These are phyloP conservation scores for Mortierella sp. DNA, from an alignment of 371 early-diverging fungal genomes.

Conservation along the genomic window DNA sequence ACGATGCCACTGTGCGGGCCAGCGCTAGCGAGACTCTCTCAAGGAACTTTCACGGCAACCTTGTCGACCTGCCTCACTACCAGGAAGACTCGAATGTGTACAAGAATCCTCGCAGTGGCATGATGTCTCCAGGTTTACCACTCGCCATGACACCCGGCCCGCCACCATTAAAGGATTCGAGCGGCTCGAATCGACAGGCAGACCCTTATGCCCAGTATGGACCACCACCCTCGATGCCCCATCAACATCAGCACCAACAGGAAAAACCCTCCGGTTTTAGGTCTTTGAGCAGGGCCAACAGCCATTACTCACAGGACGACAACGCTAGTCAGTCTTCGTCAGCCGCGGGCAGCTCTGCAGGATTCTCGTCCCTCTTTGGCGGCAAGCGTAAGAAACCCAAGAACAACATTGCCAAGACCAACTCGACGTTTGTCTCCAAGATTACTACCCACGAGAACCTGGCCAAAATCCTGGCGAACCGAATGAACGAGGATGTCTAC, in stretches of 20 bases:
- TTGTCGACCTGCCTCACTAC: slow-evolving; percentile 38
- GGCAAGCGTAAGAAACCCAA: slow-evolving; percentile 66
- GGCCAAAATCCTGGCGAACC: slow-evolving; percentile 81
- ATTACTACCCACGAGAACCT: slow-evolving; percentile 88
- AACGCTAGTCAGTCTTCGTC: slow-evolving; percentile 24
- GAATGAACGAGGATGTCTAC: slow-evolving; percentile 81
- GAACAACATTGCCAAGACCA: slow-evolving; percentile 74
- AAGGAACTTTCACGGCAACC: slow-evolving; percentile 48
- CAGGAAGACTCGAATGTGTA: slow-evolving; percentile 31
- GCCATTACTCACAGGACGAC: slow-evolving; percentile 27
- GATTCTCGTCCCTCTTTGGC: slow-evolving; percentile 57
- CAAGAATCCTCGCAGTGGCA: slow-evolving; percentile 31
- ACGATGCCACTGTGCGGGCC: slow-evolving; percentile 11
- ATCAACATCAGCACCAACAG: slow-evolving; percentile 22
- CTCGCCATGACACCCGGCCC: slow-evolving; percentile 33
- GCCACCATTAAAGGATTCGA: slow-evolving; percentile 46
- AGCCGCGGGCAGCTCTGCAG: slow-evolving; percentile 25
- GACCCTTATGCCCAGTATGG: slow-evolving; percentile 47
- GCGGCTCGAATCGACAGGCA: slow-evolving; percentile 22
- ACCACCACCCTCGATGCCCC: slow-evolving; percentile 38
- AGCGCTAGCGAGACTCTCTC: slow-evolving; percentile 13
- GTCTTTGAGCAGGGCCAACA: slow-evolving; percentile 42
- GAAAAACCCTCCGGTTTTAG: slow-evolving; percentile 16
- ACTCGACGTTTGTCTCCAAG: slow-evolving; percentile 84
- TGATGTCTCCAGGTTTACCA: slow-evolving; percentile 42